Base-by-base conservation (phyloP, 208 protist genomes). In the Wallacemonas sp. region DNA sequence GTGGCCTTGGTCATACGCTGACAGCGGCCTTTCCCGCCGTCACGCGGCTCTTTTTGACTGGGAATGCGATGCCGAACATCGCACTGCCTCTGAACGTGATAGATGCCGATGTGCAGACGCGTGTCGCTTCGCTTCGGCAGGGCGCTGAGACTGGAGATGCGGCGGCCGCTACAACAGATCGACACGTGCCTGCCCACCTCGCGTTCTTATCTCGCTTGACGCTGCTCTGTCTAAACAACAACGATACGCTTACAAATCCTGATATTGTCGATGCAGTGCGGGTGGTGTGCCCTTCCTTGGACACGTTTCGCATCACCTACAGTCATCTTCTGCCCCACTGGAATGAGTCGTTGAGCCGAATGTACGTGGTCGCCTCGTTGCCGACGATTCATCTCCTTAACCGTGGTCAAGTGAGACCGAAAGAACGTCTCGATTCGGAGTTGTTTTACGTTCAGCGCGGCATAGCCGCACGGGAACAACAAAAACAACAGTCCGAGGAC, bases 381-480 rank as follows among this genome's bases (percentile, higher is more conserved):
- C 90, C 90, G 5, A 80, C 74, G 17, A 78, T 96, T 30, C 78
- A 77, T 2, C 70, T 83, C 24, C 78, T 96, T 0, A 96, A 96
- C 56, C 75, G 88, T 15, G 86, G 85, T 27, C 70, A 82, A 19
- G 86, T 96, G 44, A 82, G 90, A 19, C 59, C 70, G 44, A 96
- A 94, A 66, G 90, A 96, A 47, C 80, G 87, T 9, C 61, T 88
- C 0, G 90, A 94, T 63, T 90, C 87, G 51, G 87, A 96, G 65
- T 54, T 96, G 24, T 88, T 94, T 66, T 96, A 96, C 68, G 62
- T 96, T 0, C 90, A 96, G 55, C 84, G 90, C 45, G 90, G 90
- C 1, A 47, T 93, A 17, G 82, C 80, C 28, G 56, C 75, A 59
- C 77, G 71, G 22, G 59, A 75, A 62, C 27, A 15, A 34, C 26